Evolutionary conservation across 495 filamentous ascomycete species (phyloP), one percentile per base, ranked within the genome.

Genomic region (Umbilicaria muhlenbergii): DNA sequence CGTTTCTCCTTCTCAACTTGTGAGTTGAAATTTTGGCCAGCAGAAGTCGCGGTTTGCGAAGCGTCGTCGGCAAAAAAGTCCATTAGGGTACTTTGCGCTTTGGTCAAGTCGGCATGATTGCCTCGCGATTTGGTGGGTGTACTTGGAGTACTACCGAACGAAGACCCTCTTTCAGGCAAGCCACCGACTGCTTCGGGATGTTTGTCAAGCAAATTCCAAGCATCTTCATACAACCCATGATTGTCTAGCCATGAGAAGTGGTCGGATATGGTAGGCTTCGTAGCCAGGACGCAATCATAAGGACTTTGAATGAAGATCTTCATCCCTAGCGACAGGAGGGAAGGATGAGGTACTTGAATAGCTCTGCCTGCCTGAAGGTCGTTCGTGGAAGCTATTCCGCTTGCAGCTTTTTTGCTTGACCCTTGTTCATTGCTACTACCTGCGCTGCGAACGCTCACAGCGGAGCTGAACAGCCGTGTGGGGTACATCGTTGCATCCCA

Each of bases 251-350:
- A 98, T 5, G 71, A 66, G 12, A 96, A 61, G 50, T 91, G 86
- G 56, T 98, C 91, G 0, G 74, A 60, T 11, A 87, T 66, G 49
- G 94, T 88, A 48, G 91, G 67, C 52, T 86, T 86, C 0, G 89
- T 81, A 0, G 86, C 82, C 43, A 94, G 67, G 17, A 94, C 75
- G 50, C 87, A 93, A 61, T 98, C 91, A 51, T 91, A 98, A 1
- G 92, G 92, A 52, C 87, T 95, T 41, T 92, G 86, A 28, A 98
- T 81, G 56, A 94, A 94, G 19, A 98, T 84, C 51, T 95, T 96
- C 48, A 87, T 72, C 0, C 91, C 88, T 6, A 77, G 72, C 13
- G 75, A 76, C 21, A 54, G 49, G 11, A 55, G 52, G 32, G 58
- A 42, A 32, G 50, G 47, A 43, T 59, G 55, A 15, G 54, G 45